Conservation (phyloP, 495 filamentous ascomycete genomes). For the Cetradonia linearis region DNA sequence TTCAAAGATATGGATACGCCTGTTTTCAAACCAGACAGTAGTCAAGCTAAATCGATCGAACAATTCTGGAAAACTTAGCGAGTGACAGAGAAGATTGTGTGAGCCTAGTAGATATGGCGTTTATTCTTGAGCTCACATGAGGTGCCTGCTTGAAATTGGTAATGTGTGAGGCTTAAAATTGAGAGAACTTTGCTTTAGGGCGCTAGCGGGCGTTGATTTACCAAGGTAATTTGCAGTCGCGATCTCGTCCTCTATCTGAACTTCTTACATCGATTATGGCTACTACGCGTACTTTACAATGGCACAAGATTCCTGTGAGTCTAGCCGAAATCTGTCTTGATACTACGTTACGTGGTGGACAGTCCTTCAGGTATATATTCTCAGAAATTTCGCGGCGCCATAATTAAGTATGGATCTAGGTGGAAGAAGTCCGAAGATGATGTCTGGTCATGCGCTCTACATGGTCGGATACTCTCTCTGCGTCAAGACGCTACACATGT, state of each 20-base stretch:
- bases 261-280: constrained; percentile 23
- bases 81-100: not conserved
- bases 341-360: constrained; percentile 82
- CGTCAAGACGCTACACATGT: constrained; percentile 70
- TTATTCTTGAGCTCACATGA: not conserved
- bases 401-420: constrained; percentile 33
- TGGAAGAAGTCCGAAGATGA: constrained; percentile 72
- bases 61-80: not conserved
- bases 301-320: constrained; percentile 71
- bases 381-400: not conserved
- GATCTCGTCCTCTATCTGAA: not conserved
- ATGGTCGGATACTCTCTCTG: constrained; percentile 73
- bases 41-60: not conserved
- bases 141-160: not conserved
- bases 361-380: constrained; percentile 60
- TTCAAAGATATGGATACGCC: not conserved
- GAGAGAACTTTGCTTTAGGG: not conserved
- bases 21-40: not conserved
- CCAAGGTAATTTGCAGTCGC: constrained; percentile 2
- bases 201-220: constrained; percentile 1
- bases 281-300: constrained; percentile 43
- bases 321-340: constrained; percentile 80
- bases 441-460: constrained; percentile 86
- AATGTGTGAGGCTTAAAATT: constrained; percentile 7
- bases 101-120: not conserved